These are phyloP conservation scores for Chlorella sp. DNA, from an alignment of 139 green algal genomes.

Conservation along the genomic window DNA sequence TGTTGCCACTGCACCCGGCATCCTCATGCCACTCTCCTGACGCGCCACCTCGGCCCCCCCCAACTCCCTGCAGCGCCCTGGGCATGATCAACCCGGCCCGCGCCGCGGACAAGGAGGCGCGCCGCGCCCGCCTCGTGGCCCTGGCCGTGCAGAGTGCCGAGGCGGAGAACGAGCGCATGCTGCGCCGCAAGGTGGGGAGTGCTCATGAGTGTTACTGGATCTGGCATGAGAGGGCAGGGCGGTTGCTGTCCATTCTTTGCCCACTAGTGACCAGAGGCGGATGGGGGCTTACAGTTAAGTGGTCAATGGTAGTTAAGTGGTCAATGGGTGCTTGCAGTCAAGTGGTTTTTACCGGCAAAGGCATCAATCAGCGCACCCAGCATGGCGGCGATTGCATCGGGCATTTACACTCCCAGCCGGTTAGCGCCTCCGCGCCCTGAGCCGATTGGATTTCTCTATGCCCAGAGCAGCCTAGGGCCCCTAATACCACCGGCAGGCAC, in stretches of 20 bases:
- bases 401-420: slow-evolving; percentile 31
- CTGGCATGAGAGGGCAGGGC: not conserved
- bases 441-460: slow-evolving; percentile 30
- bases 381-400: not conserved
- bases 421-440: slow-evolving; percentile 21
- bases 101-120: slow-evolving; percentile 36
- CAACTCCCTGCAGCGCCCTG: slow-evolving; percentile 48
- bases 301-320: too few species aligned
- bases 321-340: too few species aligned
- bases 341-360: too few species aligned
- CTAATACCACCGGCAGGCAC: slow-evolving; percentile 14
- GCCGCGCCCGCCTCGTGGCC: slow-evolving; percentile 44
- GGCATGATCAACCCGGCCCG: slow-evolving; percentile 57
- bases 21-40: too few species aligned
- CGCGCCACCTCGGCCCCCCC: too few species aligned
- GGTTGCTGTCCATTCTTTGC: not conserved
- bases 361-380: too few species aligned
- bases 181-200: slow-evolving; percentile 75
- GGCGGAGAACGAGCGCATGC: slow-evolving; percentile 81
- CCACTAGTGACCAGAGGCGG: too few species aligned
- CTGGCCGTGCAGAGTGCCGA: slow-evolving; percentile 56
- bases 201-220: not conserved
- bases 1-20: too few species aligned
- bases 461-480: slow-evolving; percentile 30
- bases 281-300: too few species aligned